Evolutionary conservation across 169 alveolate species (phyloP).

Genomic region (Cryptosporidium parvum): DNA sequence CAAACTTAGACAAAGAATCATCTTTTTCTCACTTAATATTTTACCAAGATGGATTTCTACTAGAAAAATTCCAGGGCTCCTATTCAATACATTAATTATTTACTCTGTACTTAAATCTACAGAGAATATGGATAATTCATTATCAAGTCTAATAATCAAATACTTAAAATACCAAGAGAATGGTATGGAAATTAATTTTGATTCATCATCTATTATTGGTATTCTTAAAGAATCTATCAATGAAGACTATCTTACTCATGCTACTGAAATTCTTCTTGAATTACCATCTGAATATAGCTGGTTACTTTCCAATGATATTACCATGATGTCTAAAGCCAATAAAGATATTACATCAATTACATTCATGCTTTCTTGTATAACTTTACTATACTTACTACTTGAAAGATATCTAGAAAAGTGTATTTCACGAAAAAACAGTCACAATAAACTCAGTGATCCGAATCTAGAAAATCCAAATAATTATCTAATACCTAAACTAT

Average conservation of each 20-base stretch:
- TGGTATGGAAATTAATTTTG: conserved; percentile 22
- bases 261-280: not conserved
- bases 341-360: conserved; percentile 16
- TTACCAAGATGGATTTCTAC: conserved; percentile 31
- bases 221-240: conserved; percentile 12
- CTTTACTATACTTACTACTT: not conserved
- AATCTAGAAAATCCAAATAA: not conserved
- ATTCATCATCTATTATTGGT: not conserved
- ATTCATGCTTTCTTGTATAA: conserved; percentile 9
- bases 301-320: conserved; percentile 20
- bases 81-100: conserved; percentile 22
- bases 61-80: conserved; percentile 14
- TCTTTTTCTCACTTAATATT: not conserved
- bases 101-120: conserved; percentile 16
- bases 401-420: not conserved
- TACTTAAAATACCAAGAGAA: not conserved
- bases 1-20: not conserved
- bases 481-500: not conserved
- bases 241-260: not conserved
- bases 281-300: conserved; percentile 6
- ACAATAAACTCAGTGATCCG: not conserved
- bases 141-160: not conserved
- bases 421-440: not conserved
- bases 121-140: not conserved
- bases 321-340: not conserved